Percentiles rank a stretch among this genome's conserved stretches.
Conservation (phyloP, 768 basidiomycete species). For the Leccinum ochraceum region DNA sequence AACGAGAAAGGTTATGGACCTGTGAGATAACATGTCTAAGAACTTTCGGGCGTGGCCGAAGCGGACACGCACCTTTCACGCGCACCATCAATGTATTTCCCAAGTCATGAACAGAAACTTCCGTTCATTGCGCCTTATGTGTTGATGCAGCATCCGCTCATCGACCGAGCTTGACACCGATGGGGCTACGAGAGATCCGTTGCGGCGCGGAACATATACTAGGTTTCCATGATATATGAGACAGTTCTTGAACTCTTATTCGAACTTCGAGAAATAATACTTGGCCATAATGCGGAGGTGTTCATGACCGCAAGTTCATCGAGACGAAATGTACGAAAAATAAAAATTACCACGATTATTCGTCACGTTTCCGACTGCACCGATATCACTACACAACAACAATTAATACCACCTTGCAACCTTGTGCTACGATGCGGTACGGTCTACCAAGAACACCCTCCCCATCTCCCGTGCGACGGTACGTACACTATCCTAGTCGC, state of each 20-base stretch:
- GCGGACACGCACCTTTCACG: background rate
- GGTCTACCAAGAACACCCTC: constrained; percentile 53
- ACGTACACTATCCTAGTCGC: constrained; percentile 3
- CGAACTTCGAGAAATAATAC: background rate
- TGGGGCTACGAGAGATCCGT: background rate
- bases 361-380: no score
- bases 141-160: background rate
- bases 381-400: constrained; percentile 6
- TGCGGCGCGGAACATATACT: background rate
- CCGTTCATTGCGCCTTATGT: background rate
- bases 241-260: background rate
- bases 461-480: constrained; percentile 49
- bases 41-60: background rate
- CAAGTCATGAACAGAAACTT: background rate
- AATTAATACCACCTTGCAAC: background rate
- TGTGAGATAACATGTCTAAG: background rate
- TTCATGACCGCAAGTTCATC: background rate
- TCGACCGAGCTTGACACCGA: background rate
- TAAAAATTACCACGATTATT: background rate
- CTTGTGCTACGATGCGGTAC: constrained; percentile 46
- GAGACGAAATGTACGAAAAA: background rate
- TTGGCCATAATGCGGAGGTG: background rate
- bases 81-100: background rate
- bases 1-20: background rate
- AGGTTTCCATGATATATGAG: background rate